These are phyloP conservation scores for Luvunga scandens DNA, from an alignment of 345 rosid genomes.

Conservation along the genomic window DNA sequence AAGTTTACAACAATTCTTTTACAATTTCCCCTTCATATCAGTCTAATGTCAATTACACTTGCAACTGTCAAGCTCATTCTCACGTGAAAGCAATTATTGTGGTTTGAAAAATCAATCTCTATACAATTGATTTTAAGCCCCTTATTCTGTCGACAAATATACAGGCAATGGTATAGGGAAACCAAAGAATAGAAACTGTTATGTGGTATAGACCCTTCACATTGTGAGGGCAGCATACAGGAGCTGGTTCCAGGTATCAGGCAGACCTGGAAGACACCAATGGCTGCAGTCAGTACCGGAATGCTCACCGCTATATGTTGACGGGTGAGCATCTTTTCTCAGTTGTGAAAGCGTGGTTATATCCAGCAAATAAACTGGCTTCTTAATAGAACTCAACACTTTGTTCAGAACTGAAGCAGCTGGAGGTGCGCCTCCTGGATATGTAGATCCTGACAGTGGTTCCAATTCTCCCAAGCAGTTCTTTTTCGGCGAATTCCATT, in stretches of 20 bases:
- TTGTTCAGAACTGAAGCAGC: constrained; percentile 48
- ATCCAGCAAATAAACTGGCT: constrained; percentile 70
- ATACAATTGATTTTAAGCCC: constrained; percentile 30
- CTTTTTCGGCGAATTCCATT: constrained; percentile 71
- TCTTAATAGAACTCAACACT: constrained; percentile 56
- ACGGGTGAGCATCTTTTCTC: constrained; percentile 92
- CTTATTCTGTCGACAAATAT: constrained; percentile 3
- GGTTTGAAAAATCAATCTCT: constrained; percentile 29
- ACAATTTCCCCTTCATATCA: not conserved
- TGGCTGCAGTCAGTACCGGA: constrained; percentile 85
- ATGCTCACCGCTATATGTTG: constrained; percentile 47
- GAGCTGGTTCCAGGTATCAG: constrained; percentile 97
- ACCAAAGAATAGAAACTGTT: not conserved
- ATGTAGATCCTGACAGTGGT: constrained; percentile 68
- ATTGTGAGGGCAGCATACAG: constrained; percentile 69
- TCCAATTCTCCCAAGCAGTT: constrained; percentile 58
- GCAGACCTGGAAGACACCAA: constrained; percentile 96
- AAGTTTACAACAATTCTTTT: not conserved
- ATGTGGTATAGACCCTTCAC: constrained; percentile 27
- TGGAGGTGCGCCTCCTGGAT: constrained; percentile 74
- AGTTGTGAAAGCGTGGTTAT: constrained; percentile 82
- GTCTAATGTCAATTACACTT: not conserved
- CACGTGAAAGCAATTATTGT: constrained; percentile 9
- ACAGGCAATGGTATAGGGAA: constrained; percentile 17
- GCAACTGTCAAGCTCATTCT: not conserved